Evolutionary conservation across 2,329 filamentous ascomycete species (phyloP), one percentile per base, ranked within the genome.

Genomic region (Fusarium mexicanum): DNA sequence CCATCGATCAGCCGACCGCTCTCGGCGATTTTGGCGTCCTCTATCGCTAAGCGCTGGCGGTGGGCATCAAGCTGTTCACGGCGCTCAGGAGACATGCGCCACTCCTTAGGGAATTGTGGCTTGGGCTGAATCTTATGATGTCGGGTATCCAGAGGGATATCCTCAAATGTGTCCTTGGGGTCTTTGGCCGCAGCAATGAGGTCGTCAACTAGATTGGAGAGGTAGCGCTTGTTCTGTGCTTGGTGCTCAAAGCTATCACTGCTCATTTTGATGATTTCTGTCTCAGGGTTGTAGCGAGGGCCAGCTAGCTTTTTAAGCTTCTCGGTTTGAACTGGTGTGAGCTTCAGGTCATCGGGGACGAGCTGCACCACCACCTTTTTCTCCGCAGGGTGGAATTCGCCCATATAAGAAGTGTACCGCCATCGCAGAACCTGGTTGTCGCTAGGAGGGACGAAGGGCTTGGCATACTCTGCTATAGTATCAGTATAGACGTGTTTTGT

Each of bases 401-500:
- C 96, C 89, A 99, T 92, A 85, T 98, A 98, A 43, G 93, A 95
- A 22, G 96, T 99, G 86, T 98, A 98, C 79, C 96, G 92, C 91
- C 98, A 99, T 78, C 96, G 93, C 66, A 99, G 90, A 51, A 94
- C 91, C 77, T 93, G 88, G 51, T 90, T 83, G 37, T 87, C 82
- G 20, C 89, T 87, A 5, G 96, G 94, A 6, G 91, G 89, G 69
- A 88, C 84, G 82, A 98, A 98, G 24, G 94, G 92, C 83, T 94
- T 94, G 63, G 94, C 92, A 72, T 96, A 89, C 81, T 96, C 94
- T 98, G 79, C 57, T 44, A 64, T 44, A 46, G n/a, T 47, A 61
- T 74, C 60, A 75, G 58, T 61, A 67, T 44, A 31, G 26, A 10
- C 33, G 48, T 50, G 55, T 51, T 61, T n/a, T 60, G n/a, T 22